A percentile compares a stretch with the other conserved stretches of the same genome.
phyloP scores from a whole-genome alignment of 352 stramenopile species.

The Pythium pyrilobum region DNA sequence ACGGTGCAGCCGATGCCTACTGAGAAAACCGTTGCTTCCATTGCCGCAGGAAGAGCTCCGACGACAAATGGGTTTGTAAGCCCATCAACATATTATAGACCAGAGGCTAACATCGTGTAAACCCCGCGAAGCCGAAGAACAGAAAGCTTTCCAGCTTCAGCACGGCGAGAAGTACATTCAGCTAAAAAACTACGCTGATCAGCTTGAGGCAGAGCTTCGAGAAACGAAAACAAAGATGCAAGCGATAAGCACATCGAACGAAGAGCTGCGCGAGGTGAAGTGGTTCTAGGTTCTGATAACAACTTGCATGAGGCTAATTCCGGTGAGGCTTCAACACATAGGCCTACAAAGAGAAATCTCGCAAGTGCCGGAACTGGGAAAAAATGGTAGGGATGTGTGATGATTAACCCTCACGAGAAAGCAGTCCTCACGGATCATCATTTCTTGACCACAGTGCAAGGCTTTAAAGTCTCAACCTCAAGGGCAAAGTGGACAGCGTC shows the following conservation, averaged over 20 bases:
- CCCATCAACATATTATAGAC: neutral
- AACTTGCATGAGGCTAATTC: no score
- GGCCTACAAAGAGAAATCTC: slow-evolving; percentile 85
- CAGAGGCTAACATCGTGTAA: neutral
- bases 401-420: no score
- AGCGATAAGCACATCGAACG: slow-evolving; percentile 59
- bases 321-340: no score
- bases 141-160: slow-evolving; percentile 74
- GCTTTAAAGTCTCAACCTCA: slow-evolving; percentile 48
- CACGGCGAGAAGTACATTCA: slow-evolving; percentile 86
- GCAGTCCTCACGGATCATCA: no score
- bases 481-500: slow-evolving; percentile 19
- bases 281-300: no score
- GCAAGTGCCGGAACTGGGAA: slow-evolving; percentile 85
- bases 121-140: slow-evolving; percentile 51
- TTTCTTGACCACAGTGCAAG: slow-evolving; percentile 64
- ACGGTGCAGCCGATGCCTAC: no score
- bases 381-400: slow-evolving; percentile 85
- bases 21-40: neutral
- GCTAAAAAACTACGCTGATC: slow-evolving; percentile 81
- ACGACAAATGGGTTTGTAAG: slow-evolving; percentile 56
- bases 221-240: slow-evolving; percentile 83
- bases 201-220: slow-evolving; percentile 73
- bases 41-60: slow-evolving; percentile 51
- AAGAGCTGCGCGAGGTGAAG: slow-evolving; percentile 68